Conservation (phyloP, 164 flowering plant species). For the Berberis vulgaris region DNA sequence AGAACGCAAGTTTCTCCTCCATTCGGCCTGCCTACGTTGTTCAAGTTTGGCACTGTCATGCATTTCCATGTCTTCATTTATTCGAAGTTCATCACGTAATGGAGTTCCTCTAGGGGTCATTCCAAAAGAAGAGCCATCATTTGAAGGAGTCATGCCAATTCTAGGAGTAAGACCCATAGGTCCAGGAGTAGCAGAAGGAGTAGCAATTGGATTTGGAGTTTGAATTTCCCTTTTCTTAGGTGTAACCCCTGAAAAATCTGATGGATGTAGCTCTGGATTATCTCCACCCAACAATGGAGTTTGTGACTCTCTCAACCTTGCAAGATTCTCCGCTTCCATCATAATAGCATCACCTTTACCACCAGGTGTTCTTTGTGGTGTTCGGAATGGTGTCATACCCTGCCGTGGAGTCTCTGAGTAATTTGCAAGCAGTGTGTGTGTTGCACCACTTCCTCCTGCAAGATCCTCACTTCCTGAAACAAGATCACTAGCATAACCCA, state of each 20-base stretch:
- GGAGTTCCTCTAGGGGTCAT: conserved; percentile 89
- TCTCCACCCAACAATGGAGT: conserved; percentile 96
- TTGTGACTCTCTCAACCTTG: conserved; percentile 85
- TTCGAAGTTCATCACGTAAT: conserved; percentile 86
- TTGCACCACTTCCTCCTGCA: conserved; percentile 84
- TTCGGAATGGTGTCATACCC: conserved; percentile 75
- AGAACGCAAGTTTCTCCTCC: conserved; percentile 62
- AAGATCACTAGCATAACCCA: conserved; percentile 95
- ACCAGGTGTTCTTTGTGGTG: conserved; percentile 92
- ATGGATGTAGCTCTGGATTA: conserved; percentile 95
- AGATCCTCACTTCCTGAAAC: conserved; percentile 60
- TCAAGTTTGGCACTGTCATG: conserved; percentile 67
- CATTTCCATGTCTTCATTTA: conserved; percentile 79
- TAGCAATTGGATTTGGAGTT: conserved; percentile 85
- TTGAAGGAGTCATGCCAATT: conserved; percentile 83
- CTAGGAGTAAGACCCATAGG: conserved; percentile 69
- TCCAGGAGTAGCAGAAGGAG: conserved; percentile 86
- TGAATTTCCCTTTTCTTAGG: conserved; percentile 82
- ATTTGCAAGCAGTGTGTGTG: conserved; percentile 82
- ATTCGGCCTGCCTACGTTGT: conserved; percentile 62
- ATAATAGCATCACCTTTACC: conserved; percentile 94
- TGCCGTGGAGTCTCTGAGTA: conserved; percentile 88
- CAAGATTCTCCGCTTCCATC: conserved; percentile 99
- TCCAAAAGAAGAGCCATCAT: conserved; percentile 66
- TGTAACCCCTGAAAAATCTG: conserved; percentile 97